Evolutionary conservation across 805 yeast species (phyloP), one percentile per base, ranked within the genome.

Genomic region (Teunomyces cretensis): DNA sequence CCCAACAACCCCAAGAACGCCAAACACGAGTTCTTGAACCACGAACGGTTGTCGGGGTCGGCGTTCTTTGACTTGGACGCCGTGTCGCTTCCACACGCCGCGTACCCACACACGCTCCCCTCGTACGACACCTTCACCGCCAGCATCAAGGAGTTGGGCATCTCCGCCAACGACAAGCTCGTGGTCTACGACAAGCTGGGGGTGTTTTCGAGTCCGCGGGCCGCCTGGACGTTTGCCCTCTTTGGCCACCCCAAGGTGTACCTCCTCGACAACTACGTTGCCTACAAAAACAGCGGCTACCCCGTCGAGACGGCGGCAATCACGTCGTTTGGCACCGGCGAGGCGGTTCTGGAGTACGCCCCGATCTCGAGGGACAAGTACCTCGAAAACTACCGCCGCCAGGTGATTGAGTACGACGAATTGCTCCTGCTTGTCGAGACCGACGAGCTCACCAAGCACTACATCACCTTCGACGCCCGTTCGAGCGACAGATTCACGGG

Each of bases 51-150:
- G 8, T 82, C 83, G 12, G 70, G 78, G 7, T 76, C 97, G 0
- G 80, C 81, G 3, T 88, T 75, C 64, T 86, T 90, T 55, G 96
- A 89, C 56, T 79, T 92, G 41, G 96, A 88, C 53, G 79, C 68
- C 16, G 67, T 88, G 42, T 79, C 79, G 43, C 87, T 86, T 50
- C 64, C 64, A 1, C 46, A 65, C 0, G 82, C 88, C 11, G 70
- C 76, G 13, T 91, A 78, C 57, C 97, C 99, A 1, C 98, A 94
- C 58, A 94, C 91, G 97, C 72, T 91, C 9, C 98, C 98, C 1
- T 64, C 74, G 6, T 60, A 70, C 22, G 68, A 65, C 1, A 74
- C 71, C 3, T 92, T 89, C 64, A 79, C 79, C 42, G 39, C 56
- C 4, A 75, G 78, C 12, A 71, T 83, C 54, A 65, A 76, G 9